These are phyloP conservation scores for Heliamphora pulchella DNA, from an alignment of 179 eudicot genomes.

Conservation along the genomic window DNA sequence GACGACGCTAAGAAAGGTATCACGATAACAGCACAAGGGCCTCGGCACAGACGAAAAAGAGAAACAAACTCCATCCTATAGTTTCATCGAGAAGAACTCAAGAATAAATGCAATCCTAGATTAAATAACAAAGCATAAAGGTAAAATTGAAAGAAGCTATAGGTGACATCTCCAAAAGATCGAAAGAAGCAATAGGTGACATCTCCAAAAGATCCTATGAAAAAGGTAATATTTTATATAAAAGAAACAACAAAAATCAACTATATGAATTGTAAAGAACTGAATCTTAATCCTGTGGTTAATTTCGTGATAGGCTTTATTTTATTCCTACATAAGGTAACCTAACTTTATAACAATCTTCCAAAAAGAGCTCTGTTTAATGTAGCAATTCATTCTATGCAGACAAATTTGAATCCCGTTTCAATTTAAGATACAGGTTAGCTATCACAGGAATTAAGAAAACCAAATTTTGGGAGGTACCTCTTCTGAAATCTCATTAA, in stretches of 20 bases:
- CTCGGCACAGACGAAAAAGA: not conserved
- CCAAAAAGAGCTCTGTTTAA: not conserved
- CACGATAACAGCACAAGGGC: not conserved
- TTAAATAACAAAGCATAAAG: not conserved
- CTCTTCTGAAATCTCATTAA: slow-evolving; percentile 81
- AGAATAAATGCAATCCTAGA: not conserved
- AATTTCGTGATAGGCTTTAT: not conserved
- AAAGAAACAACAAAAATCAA: not conserved
- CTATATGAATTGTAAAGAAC: not conserved
- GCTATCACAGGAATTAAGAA: not conserved
- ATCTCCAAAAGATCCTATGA: not conserved
- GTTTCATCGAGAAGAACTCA: not conserved
- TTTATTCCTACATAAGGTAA: not conserved
- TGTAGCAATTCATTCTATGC: not conserved
- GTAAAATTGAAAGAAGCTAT: not conserved
- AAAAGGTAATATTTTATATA: not conserved
- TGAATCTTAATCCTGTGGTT: not conserved
- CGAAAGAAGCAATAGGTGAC: not conserved
- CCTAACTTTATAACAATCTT: not conserved
- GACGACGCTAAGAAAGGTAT: not conserved
- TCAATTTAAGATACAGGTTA: not conserved
- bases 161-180: too few relatives aligned
- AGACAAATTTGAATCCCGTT: not conserved
- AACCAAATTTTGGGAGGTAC: slow-evolving; percentile 25
- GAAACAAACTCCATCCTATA: not conserved